Evolutionary conservation across 352 stramenopile species (phyloP).

Genomic region (Globisporangium nodosum): DNA sequence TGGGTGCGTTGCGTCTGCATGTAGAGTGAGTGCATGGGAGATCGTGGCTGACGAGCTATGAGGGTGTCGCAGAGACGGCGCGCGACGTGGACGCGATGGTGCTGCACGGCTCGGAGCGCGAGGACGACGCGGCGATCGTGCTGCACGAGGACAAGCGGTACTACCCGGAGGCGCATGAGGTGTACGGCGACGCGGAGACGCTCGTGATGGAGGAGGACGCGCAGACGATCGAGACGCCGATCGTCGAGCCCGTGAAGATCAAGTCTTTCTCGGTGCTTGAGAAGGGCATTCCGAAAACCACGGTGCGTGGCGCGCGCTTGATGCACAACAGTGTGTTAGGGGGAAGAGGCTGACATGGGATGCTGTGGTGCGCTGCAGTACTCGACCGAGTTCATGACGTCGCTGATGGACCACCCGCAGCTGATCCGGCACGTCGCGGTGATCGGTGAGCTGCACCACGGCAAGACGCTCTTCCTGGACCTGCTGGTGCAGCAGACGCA

Average conservation of each 20-base stretch:
- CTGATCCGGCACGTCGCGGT: slow-evolving; percentile 94
- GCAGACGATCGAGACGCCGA: slow-evolving; percentile 97
- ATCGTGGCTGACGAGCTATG: neutral
- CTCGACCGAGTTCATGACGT: slow-evolving; percentile 85
- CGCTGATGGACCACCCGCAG: slow-evolving; percentile 86
- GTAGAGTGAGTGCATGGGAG: slow-evolving; percentile 3
- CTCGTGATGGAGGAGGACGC: slow-evolving; percentile 99
- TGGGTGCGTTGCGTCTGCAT: slow-evolving; percentile 16
- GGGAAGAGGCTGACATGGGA: no score
- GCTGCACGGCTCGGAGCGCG: slow-evolving; percentile 36
- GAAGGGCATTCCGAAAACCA: slow-evolving; percentile 74
- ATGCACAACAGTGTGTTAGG: no score
- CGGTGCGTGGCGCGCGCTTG: slow-evolving; percentile 9
- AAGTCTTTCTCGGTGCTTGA: slow-evolving; percentile 93
- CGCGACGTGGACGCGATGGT: slow-evolving; percentile 41
- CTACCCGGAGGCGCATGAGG: slow-evolving; percentile 96
- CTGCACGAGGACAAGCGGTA: slow-evolving; percentile 99
- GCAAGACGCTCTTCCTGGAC: slow-evolving; percentile 92
- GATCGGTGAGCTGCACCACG: slow-evolving; percentile 96
- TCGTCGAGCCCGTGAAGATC: slow-evolving; percentile 94
- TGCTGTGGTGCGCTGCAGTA: slow-evolving; percentile 35
- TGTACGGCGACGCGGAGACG: slow-evolving; percentile 96
- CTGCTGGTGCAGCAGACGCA: slow-evolving; percentile 90
- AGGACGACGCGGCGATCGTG: slow-evolving; percentile 93
- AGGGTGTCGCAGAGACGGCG: slow-evolving; percentile 9